Base-by-base conservation (phyloP, 2,329 filamentous ascomycete species). In the Trichoderma harzianum region DNA sequence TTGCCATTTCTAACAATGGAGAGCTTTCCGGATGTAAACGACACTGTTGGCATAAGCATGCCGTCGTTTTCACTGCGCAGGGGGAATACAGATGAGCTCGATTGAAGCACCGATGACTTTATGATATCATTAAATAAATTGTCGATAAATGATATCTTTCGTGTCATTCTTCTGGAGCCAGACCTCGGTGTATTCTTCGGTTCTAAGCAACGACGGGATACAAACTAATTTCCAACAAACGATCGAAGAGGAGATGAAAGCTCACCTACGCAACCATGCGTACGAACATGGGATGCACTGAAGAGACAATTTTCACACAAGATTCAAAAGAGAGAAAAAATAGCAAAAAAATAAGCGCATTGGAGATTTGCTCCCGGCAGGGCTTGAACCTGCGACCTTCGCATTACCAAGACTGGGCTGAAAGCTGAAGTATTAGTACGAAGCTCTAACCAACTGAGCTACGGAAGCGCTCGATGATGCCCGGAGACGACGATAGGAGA, bases 361-460 rank as follows among this genome's bases (percentile, higher is more conserved):
- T 26, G 36, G 30, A 63, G 36, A 43, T 26, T 16, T 63, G 63
- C 63, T 66, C 63, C 63, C 63, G 63, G 63, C 63, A 66, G 63
- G 63, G 63, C 63, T 66, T 66, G 63, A 66, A 66, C 63, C 63
- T 66, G 63, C 63, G 63, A 66, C 63, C 63, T 66, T 34, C 63
- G 63, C 63, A 66, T 66, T 53, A 66, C 63, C 63, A 66, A 66
- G 26, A 28, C 47, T 43, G 10, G 26, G 60, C 18, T 53, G 8
- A 26, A 39, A 39, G 60, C 32, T 34, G 60, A 26, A 63, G 34
- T 63, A 63, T 63, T 63, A 63, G 60, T 63, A 63, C 60, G 60
- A 63, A 63, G 60, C 60, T 63, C 60, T 53, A 53, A 53, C 47
- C 47, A 53, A 53, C 47, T 53, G 47, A 53, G 47, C 47, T 53